Evolutionary conservation across 257 asterid species (phyloP).

Genomic region (Vinca minor): DNA sequence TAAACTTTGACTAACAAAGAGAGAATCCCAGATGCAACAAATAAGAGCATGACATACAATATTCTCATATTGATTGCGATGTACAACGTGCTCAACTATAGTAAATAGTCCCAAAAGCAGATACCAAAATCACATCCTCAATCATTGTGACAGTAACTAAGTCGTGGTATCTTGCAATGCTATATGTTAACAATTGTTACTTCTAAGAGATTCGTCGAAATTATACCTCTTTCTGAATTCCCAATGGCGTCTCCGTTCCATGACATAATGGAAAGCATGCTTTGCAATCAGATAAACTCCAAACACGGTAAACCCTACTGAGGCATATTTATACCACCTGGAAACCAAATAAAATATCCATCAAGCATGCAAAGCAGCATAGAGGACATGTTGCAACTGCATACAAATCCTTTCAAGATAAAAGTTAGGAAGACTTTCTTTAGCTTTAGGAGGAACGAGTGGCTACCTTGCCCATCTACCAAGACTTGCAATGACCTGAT

Average conservation of each 20-base stretch:
- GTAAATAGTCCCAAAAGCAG: background rate
- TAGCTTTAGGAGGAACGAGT: background rate
- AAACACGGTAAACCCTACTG: constrained; percentile 64
- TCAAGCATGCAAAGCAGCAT: background rate
- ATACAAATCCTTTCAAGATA: background rate
- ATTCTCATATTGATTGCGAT: background rate
- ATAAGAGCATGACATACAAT: too few relatives aligned
- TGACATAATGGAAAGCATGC: constrained; percentile 52
- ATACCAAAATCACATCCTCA: background rate
- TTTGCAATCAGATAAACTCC: constrained; percentile 78
- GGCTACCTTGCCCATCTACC: constrained; percentile 95
- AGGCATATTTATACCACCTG: constrained; percentile 93
- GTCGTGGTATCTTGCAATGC: background rate
- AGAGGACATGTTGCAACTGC: background rate
- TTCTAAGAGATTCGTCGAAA: background rate
- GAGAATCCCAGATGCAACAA: too few relatives aligned
- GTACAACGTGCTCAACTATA: background rate
- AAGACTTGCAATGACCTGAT: constrained; percentile 87
- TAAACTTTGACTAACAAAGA: background rate
- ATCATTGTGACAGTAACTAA: background rate
- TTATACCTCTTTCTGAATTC: constrained; percentile 73
- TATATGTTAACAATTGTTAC: background rate
- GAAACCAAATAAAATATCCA: constrained; percentile 16
- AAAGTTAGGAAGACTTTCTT: background rate
- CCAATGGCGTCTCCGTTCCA: constrained; percentile 89